These are phyloP conservation scores for Spathaspora arborariae DNA, from an alignment of 805 yeast genomes.

Conservation along the genomic window DNA sequence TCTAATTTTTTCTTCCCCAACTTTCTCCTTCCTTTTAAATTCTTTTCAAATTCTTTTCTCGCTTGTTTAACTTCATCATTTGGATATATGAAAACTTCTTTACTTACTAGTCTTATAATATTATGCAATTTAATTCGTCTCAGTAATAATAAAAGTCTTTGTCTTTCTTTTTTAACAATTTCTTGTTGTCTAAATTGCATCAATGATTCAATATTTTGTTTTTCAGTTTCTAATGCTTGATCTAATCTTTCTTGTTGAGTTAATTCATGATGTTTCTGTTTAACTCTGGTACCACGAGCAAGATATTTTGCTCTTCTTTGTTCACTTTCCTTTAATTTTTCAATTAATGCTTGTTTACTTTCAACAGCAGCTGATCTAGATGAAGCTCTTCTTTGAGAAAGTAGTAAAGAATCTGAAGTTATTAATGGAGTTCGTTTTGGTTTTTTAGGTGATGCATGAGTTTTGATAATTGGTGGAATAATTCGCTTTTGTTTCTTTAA, in stretches of 20 bases:
- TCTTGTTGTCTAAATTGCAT: constrained; percentile 83
- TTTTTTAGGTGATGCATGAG: constrained; percentile 28
- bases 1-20: constrained; percentile 43
- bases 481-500: constrained; percentile 13
- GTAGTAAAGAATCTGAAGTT: constrained; percentile 48
- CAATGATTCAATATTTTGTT: constrained; percentile 66
- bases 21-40: constrained; percentile 31
- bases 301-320: constrained; percentile 47
- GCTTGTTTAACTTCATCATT: constrained; percentile 55
- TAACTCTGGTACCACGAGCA: constrained; percentile 39
- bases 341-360: constrained; percentile 71
- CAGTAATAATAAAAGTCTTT: constrained; percentile 67
- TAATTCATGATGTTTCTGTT: constrained; percentile 43
- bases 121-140: constrained; percentile 58
- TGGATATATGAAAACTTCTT: constrained; percentile 55
- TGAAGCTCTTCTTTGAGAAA: constrained; percentile 61
- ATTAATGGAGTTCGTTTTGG: constrained; percentile 15
- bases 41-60: constrained; percentile 34
- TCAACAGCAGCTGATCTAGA: constrained; percentile 74
- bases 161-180: constrained; percentile 69
- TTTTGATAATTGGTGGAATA: constrained; percentile 26
- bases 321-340: constrained; percentile 67
- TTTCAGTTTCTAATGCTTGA: constrained; percentile 88
- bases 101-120: constrained; percentile 50
- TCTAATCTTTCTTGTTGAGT: constrained; percentile 70